phyloP scores from a whole-genome alignment of 106 monocot species.

The Triglochin maritima region DNA sequence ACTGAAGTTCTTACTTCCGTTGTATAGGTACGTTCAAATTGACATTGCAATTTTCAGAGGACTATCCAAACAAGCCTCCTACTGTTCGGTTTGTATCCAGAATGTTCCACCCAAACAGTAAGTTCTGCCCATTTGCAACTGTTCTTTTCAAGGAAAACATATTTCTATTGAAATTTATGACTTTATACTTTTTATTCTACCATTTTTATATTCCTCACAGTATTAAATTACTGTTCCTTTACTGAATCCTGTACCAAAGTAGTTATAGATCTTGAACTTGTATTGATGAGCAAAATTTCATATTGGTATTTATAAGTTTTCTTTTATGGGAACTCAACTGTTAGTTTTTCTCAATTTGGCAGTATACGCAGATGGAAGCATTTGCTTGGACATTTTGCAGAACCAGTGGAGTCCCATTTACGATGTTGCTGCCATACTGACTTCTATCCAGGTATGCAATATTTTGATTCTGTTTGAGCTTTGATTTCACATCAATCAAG shows the following conservation, averaged over 20 bases:
- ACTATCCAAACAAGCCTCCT: conserved; percentile 49
- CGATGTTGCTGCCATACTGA: conserved; percentile 28
- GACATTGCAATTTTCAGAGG: conserved; percentile 39
- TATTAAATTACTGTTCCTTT: no score
- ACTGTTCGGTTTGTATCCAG: conserved; percentile 52
- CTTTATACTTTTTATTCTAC: no score
- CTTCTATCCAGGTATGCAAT: conserved; percentile 22
- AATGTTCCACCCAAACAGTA: conserved; percentile 58
- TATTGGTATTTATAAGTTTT: no score
- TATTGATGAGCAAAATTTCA: no score
- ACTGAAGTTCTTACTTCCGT: not conserved
- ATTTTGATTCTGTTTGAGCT: not conserved
- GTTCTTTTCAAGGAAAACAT: not conserved
- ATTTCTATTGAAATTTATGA: not conserved
- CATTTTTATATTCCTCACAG: no score
- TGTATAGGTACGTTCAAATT: conserved; percentile 40
- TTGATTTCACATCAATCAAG: not conserved
- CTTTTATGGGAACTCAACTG: no score
- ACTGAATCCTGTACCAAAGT: no score
- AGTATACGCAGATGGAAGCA: conserved; percentile 32
- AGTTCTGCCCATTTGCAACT: conserved; percentile 7
- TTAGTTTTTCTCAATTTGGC: not conserved
- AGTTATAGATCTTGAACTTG: no score
- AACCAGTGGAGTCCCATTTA: conserved; percentile 31
- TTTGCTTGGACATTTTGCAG: conserved; percentile 26